Conservation (phyloP, 2,329 filamentous ascomycete species). For the Xylariaceae sp. region DNA sequence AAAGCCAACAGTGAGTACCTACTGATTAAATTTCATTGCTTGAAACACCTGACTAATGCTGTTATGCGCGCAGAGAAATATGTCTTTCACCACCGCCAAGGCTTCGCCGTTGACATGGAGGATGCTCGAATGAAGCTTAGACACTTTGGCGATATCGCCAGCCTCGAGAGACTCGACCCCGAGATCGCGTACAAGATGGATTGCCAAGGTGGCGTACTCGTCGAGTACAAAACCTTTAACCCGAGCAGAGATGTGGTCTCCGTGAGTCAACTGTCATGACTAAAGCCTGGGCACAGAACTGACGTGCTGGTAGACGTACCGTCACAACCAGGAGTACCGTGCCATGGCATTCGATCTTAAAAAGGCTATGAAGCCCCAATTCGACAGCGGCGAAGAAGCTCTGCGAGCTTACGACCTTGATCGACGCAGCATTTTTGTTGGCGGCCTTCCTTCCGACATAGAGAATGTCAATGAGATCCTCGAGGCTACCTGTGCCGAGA, state of each 20-base stretch:
- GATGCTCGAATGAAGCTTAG: constrained; percentile 38
- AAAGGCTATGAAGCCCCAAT: constrained; percentile 16
- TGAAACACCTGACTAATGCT: constrained; percentile 12
- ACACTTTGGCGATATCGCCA: constrained; percentile 36
- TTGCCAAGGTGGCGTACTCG: constrained; percentile 31
- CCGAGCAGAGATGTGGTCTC: constrained; percentile 39
- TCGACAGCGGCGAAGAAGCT: constrained; percentile 22
- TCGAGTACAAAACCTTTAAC: constrained; percentile 46
- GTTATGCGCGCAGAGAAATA: constrained; percentile 36
- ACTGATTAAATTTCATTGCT: not conserved
- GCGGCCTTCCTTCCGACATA: constrained; percentile 19
- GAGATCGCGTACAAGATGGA: constrained; percentile 25
- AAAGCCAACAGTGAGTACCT: constrained; percentile 47
- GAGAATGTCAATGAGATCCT: constrained; percentile 19
- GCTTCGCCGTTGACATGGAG: constrained; percentile 28
- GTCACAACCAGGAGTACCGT: constrained; percentile 23
- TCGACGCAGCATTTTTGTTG: constrained; percentile 28
- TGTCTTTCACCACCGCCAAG: constrained; percentile 35
- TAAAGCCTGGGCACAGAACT: constrained; percentile 3
- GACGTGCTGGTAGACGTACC: constrained; percentile 23
- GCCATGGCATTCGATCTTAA: constrained; percentile 27
- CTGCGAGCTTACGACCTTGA: constrained; percentile 26
- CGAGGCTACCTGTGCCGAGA: constrained; percentile 12
- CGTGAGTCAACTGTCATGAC: constrained; percentile 27
- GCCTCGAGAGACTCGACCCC: constrained; percentile 28